Evolutionary conservation across 768 basidiomycete genomes (phyloP).

Genomic region (Filobasidium wieringae): DNA sequence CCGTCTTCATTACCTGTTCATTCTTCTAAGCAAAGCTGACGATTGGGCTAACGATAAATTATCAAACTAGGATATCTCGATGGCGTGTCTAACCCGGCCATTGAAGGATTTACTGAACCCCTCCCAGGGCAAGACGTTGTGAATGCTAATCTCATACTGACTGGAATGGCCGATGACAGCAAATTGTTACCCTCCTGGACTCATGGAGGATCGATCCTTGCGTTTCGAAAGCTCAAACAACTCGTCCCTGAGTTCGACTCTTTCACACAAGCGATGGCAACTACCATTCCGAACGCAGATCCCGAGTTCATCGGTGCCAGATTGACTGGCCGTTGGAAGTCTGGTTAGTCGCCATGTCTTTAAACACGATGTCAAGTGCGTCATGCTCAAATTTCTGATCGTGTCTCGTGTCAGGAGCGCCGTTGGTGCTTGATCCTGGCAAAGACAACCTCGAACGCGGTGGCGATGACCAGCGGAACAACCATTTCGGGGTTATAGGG

Average conservation of each 20-base stretch:
- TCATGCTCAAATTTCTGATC: too few relatives aligned
- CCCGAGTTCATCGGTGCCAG: conserved; percentile 48
- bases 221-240: conserved; percentile 48
- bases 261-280: conserved; percentile 41
- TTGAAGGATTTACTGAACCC: conserved; percentile 34
- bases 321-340: conserved; percentile 49
- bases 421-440: too few relatives aligned
- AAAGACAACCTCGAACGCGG: too few relatives aligned
- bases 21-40: not conserved
- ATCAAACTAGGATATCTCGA: conserved; percentile 44
- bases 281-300: conserved; percentile 40
- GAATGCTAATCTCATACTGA: not conserved
- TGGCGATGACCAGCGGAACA: too few relatives aligned
- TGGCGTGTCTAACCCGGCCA: conserved; percentile 47
- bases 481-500: too few relatives aligned
- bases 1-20: too few relatives aligned
- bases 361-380: conserved; percentile 43
- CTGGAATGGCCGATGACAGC: conserved; percentile 10
- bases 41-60: not conserved
- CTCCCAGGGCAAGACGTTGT: not conserved
- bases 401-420: too few relatives aligned
- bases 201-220: conserved; percentile 47
- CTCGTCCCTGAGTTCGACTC: conserved; percentile 47
- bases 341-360: conserved; percentile 25
- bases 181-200: conserved; percentile 43